Conservation (phyloP, 345 rosid species). For the Carallia brachiata region DNA sequence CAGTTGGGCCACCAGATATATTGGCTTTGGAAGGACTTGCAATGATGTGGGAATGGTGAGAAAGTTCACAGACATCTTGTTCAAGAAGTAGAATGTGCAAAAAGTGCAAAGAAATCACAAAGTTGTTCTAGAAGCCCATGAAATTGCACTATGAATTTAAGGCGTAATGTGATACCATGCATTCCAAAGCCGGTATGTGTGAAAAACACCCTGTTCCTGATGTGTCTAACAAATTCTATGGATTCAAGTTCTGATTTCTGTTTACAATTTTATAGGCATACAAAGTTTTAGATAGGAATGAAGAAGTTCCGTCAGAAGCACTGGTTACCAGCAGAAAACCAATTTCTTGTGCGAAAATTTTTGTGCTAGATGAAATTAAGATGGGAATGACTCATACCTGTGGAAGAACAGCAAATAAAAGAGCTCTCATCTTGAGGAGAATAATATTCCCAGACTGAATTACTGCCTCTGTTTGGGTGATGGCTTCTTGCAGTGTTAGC, state of each 20-base stretch:
- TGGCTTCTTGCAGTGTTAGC: conserved; percentile 69
- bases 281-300: neutral
- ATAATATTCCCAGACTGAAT: conserved; percentile 70
- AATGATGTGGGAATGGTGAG: too few species aligned
- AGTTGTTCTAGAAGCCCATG: too few species aligned
- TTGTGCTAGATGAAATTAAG: neutral
- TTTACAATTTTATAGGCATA: neutral
- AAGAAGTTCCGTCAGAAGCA: neutral
- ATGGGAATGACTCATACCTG: conserved; percentile 45
- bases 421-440: conserved; percentile 89
- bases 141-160: too few species aligned
- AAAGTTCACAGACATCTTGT: too few species aligned
- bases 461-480: conserved; percentile 63
- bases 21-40: too few species aligned
- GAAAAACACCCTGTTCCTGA: too few species aligned
- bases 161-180: too few species aligned
- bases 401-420: conserved; percentile 71
- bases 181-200: too few species aligned
- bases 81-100: too few species aligned
- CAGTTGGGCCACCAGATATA: too few species aligned
- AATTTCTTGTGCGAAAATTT: neutral
- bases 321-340: too few species aligned
- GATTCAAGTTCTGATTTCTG: neutral
- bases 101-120: too few species aligned
- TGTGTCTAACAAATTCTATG: neutral